Conservation (phyloP, 169 alveolate genomes). For the Cryptosporidium canis region DNA sequence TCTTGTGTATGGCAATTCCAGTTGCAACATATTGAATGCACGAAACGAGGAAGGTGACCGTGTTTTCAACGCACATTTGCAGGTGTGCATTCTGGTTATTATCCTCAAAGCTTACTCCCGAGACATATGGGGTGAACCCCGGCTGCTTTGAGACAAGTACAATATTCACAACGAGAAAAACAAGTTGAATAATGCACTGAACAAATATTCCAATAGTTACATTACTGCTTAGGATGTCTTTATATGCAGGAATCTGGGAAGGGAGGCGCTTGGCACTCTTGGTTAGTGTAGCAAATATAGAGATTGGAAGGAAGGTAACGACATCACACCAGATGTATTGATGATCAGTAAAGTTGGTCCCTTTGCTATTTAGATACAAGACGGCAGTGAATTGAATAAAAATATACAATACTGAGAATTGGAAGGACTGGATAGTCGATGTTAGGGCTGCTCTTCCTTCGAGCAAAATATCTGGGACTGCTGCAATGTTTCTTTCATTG, state of each 20-base stretch:
- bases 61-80: slow-evolving; percentile 44
- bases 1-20: slow-evolving; percentile 56
- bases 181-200: slow-evolving; percentile 23
- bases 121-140: neutral
- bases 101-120: neutral
- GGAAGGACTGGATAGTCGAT: slow-evolving; percentile 62
- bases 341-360: slow-evolving; percentile 64
- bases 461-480: slow-evolving; percentile 56
- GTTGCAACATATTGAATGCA: slow-evolving; percentile 57
- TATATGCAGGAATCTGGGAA: slow-evolving; percentile 46
- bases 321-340: slow-evolving; percentile 64
- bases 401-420: slow-evolving; percentile 36
- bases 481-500: slow-evolving; percentile 29
- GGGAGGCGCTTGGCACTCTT: slow-evolving; percentile 35
- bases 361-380: slow-evolving; percentile 31
- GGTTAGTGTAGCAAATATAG: slow-evolving; percentile 45
- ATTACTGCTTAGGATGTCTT: slow-evolving; percentile 44
- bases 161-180: slow-evolving; percentile 4
- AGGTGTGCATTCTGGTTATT: neutral
- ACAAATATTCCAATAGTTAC: slow-evolving; percentile 20
- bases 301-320: slow-evolving; percentile 40
- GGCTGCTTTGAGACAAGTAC: neutral
- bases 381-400: slow-evolving; percentile 62
- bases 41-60: slow-evolving; percentile 44
- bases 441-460: slow-evolving; percentile 72